Evolutionary conservation across 768 basidiomycete genomes (phyloP).

Genomic region (Suillus subalutaceus): DNA sequence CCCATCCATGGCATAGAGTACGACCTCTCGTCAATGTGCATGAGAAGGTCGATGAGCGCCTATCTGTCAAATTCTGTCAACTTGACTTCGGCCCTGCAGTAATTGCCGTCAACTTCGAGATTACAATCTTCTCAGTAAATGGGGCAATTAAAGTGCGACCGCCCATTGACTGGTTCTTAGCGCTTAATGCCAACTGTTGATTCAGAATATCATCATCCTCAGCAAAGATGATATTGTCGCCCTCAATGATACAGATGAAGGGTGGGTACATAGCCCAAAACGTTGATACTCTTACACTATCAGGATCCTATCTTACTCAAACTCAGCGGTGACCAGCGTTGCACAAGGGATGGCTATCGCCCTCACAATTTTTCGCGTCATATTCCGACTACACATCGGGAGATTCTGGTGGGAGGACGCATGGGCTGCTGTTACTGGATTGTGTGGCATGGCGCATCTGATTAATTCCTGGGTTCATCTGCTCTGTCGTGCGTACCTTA

Average conservation of each 20-base stretch:
- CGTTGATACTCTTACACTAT: not conserved
- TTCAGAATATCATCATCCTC: not conserved
- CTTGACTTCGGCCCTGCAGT: conserved; percentile 3
- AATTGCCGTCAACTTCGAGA: not conserved
- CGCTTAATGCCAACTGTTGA: not conserved
- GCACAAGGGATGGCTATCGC: conserved; percentile 23
- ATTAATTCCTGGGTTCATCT: conserved; percentile 16
- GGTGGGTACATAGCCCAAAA: conserved; percentile 5
- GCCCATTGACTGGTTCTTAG: not conserved
- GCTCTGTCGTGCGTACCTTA: conserved; percentile 18
- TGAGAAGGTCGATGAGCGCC: not conserved
- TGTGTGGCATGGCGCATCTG: conserved; percentile 17
- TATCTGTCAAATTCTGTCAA: not conserved
- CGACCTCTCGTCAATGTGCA: not conserved
- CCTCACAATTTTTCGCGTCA: conserved; percentile 30
- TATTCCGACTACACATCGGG: conserved; percentile 25
- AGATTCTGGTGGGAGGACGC: conserved; percentile 36
- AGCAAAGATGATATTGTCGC: not conserved
- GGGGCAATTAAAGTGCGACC: not conserved
- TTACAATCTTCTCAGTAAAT: not conserved
- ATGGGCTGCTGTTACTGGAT: conserved; percentile 25
- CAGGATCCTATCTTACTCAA: not conserved
- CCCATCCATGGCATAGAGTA: not conserved
- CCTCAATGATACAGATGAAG: conserved; percentile 7
- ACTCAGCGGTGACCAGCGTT: conserved; percentile 14